Evolutionary conservation across 2,329 filamentous ascomycete species (phyloP).

Genomic region (Rhexocercosporidium sp.): DNA sequence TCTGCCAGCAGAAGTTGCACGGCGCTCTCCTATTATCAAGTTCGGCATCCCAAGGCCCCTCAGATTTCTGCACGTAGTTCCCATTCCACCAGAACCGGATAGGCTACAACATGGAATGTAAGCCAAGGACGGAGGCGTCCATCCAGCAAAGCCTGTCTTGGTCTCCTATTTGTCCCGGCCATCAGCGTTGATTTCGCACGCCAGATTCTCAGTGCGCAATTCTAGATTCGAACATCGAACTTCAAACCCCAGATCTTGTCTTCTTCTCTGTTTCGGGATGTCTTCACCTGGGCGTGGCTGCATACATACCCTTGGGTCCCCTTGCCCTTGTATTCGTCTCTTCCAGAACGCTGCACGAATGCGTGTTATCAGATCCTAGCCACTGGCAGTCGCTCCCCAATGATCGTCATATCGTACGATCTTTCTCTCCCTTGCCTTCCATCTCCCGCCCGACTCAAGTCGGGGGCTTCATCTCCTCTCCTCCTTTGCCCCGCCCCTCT

Average conservation of each 20-base stretch:
- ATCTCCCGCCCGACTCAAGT: not conserved
- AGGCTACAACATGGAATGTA: not conserved
- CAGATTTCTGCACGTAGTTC: not conserved
- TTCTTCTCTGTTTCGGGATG: not conserved
- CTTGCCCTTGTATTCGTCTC: not conserved
- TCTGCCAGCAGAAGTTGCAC: too few relatives aligned
- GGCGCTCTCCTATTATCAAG: too few relatives aligned
- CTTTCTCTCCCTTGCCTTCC: not conserved
- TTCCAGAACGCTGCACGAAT: slow-evolving; percentile 1
- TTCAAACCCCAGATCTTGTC: not conserved
- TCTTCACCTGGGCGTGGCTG: not conserved
- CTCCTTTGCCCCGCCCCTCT: not conserved
- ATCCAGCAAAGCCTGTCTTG: too few relatives aligned
- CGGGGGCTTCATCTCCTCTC: not conserved
- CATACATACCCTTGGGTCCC: too few relatives aligned
- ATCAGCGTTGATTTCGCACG: not conserved
- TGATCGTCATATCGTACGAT: slow-evolving; percentile 5
- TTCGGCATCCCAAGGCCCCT: too few relatives aligned
- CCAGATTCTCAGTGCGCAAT: not conserved
- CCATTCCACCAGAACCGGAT: not conserved
- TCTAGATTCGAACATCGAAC: too few relatives aligned
- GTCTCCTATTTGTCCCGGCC: not conserved
- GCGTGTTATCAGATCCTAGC: not conserved
- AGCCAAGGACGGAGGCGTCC: not conserved
- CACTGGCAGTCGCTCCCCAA: not conserved